Base-by-base conservation (phyloP, 1,139 yeast species). In the Blastobotrys serpentis region DNA sequence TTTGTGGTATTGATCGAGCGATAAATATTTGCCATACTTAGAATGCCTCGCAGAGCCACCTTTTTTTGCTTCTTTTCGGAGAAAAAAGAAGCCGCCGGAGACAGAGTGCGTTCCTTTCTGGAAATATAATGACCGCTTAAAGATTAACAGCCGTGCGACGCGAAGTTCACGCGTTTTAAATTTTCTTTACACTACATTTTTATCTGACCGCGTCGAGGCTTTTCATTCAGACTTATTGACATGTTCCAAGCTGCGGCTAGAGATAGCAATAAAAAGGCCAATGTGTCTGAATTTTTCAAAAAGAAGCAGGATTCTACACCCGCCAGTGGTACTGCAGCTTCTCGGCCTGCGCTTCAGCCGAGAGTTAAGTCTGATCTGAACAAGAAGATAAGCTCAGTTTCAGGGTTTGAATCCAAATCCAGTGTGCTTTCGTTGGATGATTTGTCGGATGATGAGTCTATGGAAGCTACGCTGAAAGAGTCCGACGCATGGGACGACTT, bases 401-500 rank as follows among this genome's bases (percentile, higher is more conserved):
- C 22, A n/a, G 46, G 42, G 18, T 36, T 36, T 16, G 23, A 29
- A 34, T 40, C 44, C n/a, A 32, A 32, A 16, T 30, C 44, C 5
- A 42, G 32, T 16, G 38, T 18, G 21, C 23, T 42, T 3, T 29
- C 44, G 13, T 17, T 22, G 21, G 37, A 42, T 25, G 44, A 42
- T 23, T 18, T 42, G 22, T 42, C 44, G 8, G 44, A 42, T 18
- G 44, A 42, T 19, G 44, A 42, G 29, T 42, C 44, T 10, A 18
- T 42, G 37, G 37, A 42, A 22, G 38, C 25, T 16, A 21, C 40
- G 11, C 23, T 36, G 16, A 7, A 17, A 25, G 42, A 33, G 19
- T 16, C 30, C 8, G 33, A 43, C 42, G 17, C 32, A 19, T 42
- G 48, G 43, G 42, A 33, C 41, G 37, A 39, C 26, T 14, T 19